Evolutionary conservation across 225 moss, liverwort and hornwort genomes (phyloP).

Genomic region (Polytrichum formosum): DNA sequence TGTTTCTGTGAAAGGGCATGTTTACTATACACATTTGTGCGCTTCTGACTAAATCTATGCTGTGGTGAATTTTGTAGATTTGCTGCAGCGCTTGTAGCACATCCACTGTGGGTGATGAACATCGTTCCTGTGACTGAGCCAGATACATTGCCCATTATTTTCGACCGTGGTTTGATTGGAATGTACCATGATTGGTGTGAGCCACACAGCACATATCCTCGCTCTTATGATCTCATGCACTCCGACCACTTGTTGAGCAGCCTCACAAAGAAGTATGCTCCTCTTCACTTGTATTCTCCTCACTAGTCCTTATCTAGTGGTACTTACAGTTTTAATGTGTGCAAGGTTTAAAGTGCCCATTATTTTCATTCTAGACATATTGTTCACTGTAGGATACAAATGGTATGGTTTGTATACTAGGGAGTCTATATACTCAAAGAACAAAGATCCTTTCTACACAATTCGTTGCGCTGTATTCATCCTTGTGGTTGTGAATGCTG

Average conservation of each 20-base stretch:
- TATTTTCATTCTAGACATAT: not conserved
- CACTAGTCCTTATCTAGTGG: not conserved
- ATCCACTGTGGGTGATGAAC: constrained; percentile 81
- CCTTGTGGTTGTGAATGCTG: too few relatives aligned
- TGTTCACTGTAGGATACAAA: too few relatives aligned
- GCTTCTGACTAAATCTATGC: not conserved
- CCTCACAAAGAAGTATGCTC: constrained; percentile 39
- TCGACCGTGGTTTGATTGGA: constrained; percentile 78
- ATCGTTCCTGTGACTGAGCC: constrained; percentile 74
- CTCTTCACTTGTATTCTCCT: not conserved
- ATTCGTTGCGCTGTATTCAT: too few relatives aligned
- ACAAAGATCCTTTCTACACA: too few relatives aligned
- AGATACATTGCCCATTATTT: constrained; percentile 79
- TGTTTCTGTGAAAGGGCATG: too few relatives aligned
- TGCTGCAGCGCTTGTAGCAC: constrained; percentile 49
- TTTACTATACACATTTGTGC: too few relatives aligned
- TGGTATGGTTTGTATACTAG: too few relatives aligned
- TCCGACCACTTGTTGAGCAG: constrained; percentile 57
- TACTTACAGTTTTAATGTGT: not conserved
- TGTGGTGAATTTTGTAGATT: constrained; percentile 34
- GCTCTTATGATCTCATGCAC: constrained; percentile 81
- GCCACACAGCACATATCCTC: constrained; percentile 86
- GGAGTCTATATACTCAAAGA: too few relatives aligned
- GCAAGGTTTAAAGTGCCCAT: not conserved
- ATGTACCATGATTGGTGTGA: constrained; percentile 95